These are phyloP conservation scores for Taphrina populina DNA, from an alignment of 1,139 yeast genomes.

Conservation along the genomic window DNA sequence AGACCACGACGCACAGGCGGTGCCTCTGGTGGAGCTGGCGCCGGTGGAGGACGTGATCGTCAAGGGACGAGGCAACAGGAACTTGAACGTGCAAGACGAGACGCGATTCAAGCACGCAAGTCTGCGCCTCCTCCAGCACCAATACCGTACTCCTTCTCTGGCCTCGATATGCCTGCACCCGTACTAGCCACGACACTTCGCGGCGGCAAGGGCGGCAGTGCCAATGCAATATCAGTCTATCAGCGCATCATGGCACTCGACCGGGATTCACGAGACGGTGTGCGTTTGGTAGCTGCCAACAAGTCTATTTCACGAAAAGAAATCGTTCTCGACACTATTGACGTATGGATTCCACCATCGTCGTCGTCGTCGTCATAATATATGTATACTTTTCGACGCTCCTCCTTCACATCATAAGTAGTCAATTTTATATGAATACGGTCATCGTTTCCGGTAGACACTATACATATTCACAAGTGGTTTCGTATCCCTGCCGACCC, in stretches of 20 bases:
- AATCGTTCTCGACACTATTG: conserved; percentile 17
- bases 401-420: no score
- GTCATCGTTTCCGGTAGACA: no score
- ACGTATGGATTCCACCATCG: conserved; percentile 20
- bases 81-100: neutral
- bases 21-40: no score
- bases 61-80: conserved; percentile 8
- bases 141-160: neutral
- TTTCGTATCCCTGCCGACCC: no score
- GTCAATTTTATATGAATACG: no score
- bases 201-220: neutral
- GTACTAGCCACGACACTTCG: neutral
- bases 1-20: no score
- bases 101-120: conserved; percentile 16
- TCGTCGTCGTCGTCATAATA: neutral
- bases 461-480: no score
- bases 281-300: conserved; percentile 19
- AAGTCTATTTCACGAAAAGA: conserved; percentile 14
- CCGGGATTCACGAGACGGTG: conserved; percentile 11
- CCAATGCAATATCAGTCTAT: neutral
- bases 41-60: conserved; percentile 1
- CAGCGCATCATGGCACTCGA: neutral
- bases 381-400: no score
- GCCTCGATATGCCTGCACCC: neutral
- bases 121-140: conserved; percentile 8